Percentiles rank a stretch among this genome's conserved stretches.
phyloP scores from a whole-genome alignment of 2,329 filamentous ascomycete species.

The Rhynchosporium graminicola region DNA sequence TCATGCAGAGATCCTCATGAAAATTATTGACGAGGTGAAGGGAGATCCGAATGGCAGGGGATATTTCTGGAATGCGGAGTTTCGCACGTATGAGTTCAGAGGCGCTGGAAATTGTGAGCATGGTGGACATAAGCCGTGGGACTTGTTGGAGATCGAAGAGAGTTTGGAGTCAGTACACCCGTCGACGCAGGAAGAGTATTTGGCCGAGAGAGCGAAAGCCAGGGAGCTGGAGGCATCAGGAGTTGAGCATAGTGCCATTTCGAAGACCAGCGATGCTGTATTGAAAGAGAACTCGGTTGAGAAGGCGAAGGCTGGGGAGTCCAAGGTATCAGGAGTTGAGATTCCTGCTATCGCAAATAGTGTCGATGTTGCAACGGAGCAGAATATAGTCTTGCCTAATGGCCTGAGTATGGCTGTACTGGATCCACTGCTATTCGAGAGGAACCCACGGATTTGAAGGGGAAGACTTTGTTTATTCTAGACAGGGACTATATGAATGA shows the following conservation, averaged over 20 bases:
- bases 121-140: not conserved
- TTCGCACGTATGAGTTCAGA: conserved; percentile 1
- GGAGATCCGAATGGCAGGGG: not conserved
- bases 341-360: not conserved
- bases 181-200: not conserved
- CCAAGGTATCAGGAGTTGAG: not conserved
- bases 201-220: not conserved
- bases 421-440: not conserved
- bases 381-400: not conserved
- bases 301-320: not conserved
- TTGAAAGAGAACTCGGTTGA: not conserved
- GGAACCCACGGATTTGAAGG: not conserved
- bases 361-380: not conserved
- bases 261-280: not conserved
- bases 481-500: not conserved
- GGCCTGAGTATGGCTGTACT: not conserved
- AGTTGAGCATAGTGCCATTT: not conserved
- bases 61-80: conserved; percentile 9
- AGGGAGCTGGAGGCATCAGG: not conserved
- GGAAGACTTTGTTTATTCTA: not conserved
- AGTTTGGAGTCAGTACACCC: not conserved
- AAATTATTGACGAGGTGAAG: not conserved
- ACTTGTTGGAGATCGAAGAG: conserved; percentile 6
- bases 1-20: not conserved
- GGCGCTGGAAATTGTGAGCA: not conserved